Conservation (phyloP, 495 filamentous ascomycete genomes). For the Articulospora tetracladia region DNA sequence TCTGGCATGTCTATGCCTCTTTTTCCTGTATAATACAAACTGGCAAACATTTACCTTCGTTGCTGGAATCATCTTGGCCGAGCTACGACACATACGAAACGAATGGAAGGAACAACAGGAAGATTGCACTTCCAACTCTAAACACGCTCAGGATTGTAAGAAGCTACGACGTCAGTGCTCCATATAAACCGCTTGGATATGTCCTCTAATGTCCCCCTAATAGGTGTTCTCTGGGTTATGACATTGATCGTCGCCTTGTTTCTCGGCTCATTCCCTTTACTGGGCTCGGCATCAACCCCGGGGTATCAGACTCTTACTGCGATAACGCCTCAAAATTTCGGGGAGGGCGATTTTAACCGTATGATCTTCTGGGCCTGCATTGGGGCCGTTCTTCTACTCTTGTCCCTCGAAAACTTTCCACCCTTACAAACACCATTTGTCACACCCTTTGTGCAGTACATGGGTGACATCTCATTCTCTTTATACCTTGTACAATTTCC, state of each 20-base stretch:
- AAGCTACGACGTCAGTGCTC: no score
- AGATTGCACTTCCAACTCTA: neutral
- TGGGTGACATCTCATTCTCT: constrained; percentile 51
- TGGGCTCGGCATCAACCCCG: neutral
- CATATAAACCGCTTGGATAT: no score
- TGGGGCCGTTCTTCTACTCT: constrained; percentile 48
- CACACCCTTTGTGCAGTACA: constrained; percentile 52
- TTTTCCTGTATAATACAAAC: no score
- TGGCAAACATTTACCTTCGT: constrained; percentile 8
- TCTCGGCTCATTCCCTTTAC: neutral
- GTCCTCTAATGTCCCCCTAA: no score
- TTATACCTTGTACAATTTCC: constrained; percentile 53
- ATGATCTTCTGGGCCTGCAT: constrained; percentile 45
- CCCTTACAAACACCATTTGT: constrained; percentile 49
- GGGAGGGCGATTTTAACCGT: neutral
- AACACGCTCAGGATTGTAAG: neutral
- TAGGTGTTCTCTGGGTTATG: constrained; percentile 5
- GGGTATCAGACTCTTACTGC: neutral
- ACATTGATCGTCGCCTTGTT: constrained; percentile 5
- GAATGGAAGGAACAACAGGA: neutral
- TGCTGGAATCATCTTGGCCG: constrained; percentile 3
- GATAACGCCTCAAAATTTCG: neutral
- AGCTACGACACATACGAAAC: constrained; percentile 3
- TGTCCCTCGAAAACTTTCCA: constrained; percentile 47
- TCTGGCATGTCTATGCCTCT: neutral